Evolutionary conservation across 164 flowering plant genomes (phyloP), one percentile per base, ranked within the genome.

Genomic region (Protea cynaroides): DNA sequence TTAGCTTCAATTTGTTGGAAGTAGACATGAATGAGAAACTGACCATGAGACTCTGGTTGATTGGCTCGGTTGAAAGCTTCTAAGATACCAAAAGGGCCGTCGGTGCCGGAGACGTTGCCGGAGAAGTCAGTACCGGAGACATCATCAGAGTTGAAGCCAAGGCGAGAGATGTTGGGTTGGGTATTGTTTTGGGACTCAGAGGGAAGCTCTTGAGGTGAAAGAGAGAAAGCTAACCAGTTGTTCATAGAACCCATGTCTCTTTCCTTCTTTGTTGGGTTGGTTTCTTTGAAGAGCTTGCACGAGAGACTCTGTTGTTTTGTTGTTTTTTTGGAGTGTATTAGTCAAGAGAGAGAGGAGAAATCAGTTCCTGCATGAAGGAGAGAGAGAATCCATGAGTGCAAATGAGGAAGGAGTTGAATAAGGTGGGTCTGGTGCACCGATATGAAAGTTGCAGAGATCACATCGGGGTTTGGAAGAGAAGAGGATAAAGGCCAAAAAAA

Each of bases 211-310:
- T 84, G 95, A 40, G 95, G 84, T 17, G 96, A 86, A 17, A 92
- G 86, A 62, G 98, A 88, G 78, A 90, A 92, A 14, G 79, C 96
- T 63, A 92, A 76, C 96, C 96, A 90, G 81, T 87, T 87, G 75
- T 86, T 92, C 86, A 89, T 86, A 47, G 93, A 80, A 59, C 77
- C 81, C 87, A 85, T 84, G 1, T 44, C n/a, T 53, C 21, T 64
- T 23, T 25, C 43, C 18, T 19, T 38, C 25, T 25, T 49, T 36
- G 24, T 25, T 4, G 9, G 38, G 54, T 56, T 37, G 60, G 50
- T 22, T 21, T 25, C 61, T 34, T 60, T 15, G 17, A 21, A 29
- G 21, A 23, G 56, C n/a, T 49, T 14, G 24, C 8, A 37, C n/a
- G 1, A 19, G 47, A 37, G 44, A 38, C 10, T n/a, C n/a, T n/a